These are phyloP conservation scores for Talaromyces rugulosus DNA, from an alignment of 2,329 filamentous ascomycete species.

Conservation along the genomic window DNA sequence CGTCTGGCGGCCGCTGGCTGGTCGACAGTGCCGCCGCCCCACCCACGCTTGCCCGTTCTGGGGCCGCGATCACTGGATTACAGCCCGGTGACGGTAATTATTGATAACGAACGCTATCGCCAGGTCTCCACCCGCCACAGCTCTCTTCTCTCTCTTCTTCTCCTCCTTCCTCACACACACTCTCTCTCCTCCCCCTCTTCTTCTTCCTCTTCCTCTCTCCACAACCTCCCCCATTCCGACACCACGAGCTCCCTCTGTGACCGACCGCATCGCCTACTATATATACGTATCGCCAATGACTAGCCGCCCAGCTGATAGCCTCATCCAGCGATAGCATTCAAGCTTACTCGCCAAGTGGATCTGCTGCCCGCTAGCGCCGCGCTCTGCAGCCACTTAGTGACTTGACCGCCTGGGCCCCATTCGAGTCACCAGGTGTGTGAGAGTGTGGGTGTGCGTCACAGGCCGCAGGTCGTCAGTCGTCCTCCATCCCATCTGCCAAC, in stretches of 20 bases:
- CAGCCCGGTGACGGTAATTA: neutral
- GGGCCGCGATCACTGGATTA: neutral
- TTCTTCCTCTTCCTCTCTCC: neutral
- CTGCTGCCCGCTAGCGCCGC: neutral
- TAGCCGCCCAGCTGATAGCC: neutral
- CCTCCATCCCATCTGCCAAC: conserved; percentile 11
- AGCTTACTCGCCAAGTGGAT: neutral
- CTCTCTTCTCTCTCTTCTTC: neutral
- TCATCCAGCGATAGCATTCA: neutral
- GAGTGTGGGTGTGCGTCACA: conserved; percentile 36
- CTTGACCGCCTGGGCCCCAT: conserved; percentile 22
- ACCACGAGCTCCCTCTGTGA: neutral
- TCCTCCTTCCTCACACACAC: neutral
- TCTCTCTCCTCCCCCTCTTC: neutral
- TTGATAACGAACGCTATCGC: neutral
- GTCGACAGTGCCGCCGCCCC: neutral
- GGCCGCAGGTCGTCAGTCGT: conserved; percentile 14
- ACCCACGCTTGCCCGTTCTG: neutral
- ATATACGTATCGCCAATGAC: neutral
- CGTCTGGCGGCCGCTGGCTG: neutral
- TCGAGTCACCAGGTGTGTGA: conserved; percentile 34
- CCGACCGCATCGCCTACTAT: neutral
- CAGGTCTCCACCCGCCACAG: neutral
- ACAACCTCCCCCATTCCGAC: neutral
- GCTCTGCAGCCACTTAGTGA: conserved; percentile 18